Conservation (phyloP, 2,329 filamentous ascomycete genomes). For the Aspergillus hortae region DNA sequence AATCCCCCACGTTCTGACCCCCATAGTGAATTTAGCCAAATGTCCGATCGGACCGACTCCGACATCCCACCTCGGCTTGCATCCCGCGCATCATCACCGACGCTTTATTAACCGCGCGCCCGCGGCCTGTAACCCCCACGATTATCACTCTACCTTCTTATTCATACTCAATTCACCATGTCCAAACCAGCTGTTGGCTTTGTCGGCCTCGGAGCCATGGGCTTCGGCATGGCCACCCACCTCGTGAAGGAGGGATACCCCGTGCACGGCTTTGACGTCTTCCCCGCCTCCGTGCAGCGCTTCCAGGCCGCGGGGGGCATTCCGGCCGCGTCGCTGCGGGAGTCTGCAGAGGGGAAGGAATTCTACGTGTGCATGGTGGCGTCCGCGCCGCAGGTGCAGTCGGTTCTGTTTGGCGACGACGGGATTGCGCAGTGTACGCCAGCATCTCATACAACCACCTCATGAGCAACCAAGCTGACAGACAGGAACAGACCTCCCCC, state of each 20-base stretch:
- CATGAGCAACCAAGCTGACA: background rate
- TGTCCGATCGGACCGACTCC: background rate
- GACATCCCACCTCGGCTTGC: background rate
- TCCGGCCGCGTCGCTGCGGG: conserved; percentile 57
- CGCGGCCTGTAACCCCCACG: background rate
- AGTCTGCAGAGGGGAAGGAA: conserved; percentile 57
- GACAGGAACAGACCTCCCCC: conserved; percentile 43
- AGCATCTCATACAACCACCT: background rate
- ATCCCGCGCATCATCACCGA: background rate
- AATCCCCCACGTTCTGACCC: too few relatives aligned
- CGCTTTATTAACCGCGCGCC: background rate
- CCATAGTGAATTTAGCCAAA: too few relatives aligned
- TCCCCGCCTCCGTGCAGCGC: conserved; percentile 61
- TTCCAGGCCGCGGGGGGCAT: conserved; percentile 62
- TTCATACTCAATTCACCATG: conserved; percentile 21
- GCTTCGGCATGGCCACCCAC: conserved; percentile 75
- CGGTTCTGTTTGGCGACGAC: conserved; percentile 59
- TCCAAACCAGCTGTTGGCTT: conserved; percentile 58
- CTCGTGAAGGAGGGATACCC: conserved; percentile 64
- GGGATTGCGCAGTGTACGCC: conserved; percentile 42
- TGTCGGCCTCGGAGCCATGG: conserved; percentile 76
- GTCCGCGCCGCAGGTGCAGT: conserved; percentile 65
- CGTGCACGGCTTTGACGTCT: conserved; percentile 71
- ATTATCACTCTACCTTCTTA: background rate
- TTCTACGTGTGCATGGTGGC: conserved; percentile 74